These are phyloP conservation scores for Berberis vulgaris DNA, from an alignment of 164 flowering plant species.

Conservation along the genomic window DNA sequence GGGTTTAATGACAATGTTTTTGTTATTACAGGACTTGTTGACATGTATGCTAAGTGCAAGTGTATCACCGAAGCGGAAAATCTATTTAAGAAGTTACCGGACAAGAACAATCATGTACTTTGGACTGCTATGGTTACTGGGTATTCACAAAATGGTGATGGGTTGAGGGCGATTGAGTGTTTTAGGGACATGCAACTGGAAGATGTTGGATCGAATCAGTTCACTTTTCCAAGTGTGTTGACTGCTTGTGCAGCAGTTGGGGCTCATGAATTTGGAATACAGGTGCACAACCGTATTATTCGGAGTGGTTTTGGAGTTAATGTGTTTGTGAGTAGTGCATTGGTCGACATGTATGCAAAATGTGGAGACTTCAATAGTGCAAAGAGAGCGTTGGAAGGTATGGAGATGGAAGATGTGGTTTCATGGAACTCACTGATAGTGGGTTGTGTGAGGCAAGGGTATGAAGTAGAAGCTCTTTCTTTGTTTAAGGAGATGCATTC, in stretches of 20 bases:
- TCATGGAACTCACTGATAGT: neutral
- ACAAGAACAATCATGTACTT: neutral
- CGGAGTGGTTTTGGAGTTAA: neutral
- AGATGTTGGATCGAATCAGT: neutral
- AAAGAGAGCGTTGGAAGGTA: neutral
- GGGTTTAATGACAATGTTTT: neutral
- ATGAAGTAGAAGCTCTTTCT: neutral
- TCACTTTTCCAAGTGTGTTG: constrained; percentile 1
- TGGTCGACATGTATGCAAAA: constrained; percentile 1
- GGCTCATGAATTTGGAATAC: neutral
- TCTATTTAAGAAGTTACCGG: neutral
- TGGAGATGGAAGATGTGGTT: neutral
- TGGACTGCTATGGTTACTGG: neutral
- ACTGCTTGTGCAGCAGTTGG: neutral
- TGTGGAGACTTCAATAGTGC: neutral
- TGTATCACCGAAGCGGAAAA: neutral
- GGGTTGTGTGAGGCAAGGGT: constrained; percentile 1
- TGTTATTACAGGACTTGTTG: neutral
- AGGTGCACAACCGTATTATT: neutral
- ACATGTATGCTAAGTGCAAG: neutral
- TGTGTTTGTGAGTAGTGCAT: neutral
- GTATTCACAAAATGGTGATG: neutral
- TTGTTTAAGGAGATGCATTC: neutral
- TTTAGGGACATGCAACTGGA: neutral
- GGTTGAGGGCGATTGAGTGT: neutral